A percentile compares a stretch with the other conserved stretches of the same genome.
phyloP scores from a whole-genome alignment of 305 asterid species.

The Petunia hybrid region DNA sequence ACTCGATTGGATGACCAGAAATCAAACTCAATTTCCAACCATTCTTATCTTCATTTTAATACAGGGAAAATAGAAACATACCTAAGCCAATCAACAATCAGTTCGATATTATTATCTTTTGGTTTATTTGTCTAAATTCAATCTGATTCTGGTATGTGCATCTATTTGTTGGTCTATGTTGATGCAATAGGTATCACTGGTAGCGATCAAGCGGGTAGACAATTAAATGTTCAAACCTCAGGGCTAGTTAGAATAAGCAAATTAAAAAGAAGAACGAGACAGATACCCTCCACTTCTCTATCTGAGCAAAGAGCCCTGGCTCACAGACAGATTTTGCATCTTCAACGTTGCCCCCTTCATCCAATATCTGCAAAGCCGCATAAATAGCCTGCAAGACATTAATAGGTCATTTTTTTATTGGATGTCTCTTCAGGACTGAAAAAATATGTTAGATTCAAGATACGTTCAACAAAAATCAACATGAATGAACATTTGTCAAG shows the following conservation, averaged over 20 bases:
- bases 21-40: background rate
- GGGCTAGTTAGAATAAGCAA: background rate
- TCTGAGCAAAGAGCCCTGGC: constrained; percentile 69
- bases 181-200: too few relatives aligned
- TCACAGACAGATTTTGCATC: constrained; percentile 90
- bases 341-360: constrained; percentile 69
- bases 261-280: constrained; percentile 27
- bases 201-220: background rate
- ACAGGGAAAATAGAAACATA: background rate
- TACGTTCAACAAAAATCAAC: constrained; percentile 16
- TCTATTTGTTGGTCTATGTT: too few relatives aligned
- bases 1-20: constrained; percentile 6
- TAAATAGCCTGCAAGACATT: constrained; percentile 63
- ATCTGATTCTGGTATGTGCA: background rate
- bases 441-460: constrained; percentile 13
- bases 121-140: background rate
- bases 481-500: constrained; percentile 35
- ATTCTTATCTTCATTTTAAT: background rate
- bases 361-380: constrained; percentile 72
- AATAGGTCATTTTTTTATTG: constrained; percentile 27
- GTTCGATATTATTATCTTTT: constrained; percentile 1
- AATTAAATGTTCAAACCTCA: constrained; percentile 3
- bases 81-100: background rate
- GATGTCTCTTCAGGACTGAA: constrained; percentile 13
- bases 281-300: constrained; percentile 74